Conservation (phyloP, 371 early-diverging fungal species). For the Rhizopus stolonifer region DNA sequence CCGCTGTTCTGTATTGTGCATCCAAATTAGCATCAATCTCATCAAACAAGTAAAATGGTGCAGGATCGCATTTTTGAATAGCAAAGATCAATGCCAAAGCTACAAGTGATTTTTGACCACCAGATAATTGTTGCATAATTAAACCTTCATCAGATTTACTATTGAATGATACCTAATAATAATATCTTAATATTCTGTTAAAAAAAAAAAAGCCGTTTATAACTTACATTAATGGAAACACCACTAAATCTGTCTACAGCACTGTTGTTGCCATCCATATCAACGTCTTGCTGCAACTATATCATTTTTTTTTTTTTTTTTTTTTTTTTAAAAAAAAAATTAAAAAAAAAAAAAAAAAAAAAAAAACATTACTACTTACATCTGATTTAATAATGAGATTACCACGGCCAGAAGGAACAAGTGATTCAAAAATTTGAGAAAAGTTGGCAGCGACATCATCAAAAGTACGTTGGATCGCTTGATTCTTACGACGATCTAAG, state of each 20-base stretch:
- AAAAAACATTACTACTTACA: too few species aligned
- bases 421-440: constrained; percentile 82
- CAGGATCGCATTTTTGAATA: constrained; percentile 98
- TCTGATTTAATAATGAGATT: constrained; percentile 80
- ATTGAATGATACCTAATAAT: constrained; percentile 80
- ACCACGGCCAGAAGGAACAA: constrained; percentile 91
- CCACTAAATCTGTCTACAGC: constrained; percentile 84
- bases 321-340: not conserved
- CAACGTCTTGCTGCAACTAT: constrained; percentile 38
- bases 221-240: constrained; percentile 79
- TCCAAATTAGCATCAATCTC: constrained; percentile 99
- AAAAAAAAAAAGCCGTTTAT: too few species aligned
- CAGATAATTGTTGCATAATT: constrained; percentile 95
- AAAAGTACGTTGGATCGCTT: constrained; percentile 95
- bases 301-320: not conserved
- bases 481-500: constrained; percentile 94
- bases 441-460: constrained; percentile 89
- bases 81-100: constrained; percentile 98
- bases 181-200: too few species aligned
- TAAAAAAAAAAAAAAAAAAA: too few species aligned
- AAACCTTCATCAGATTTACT: constrained; percentile 87
- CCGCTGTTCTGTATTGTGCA: constrained; percentile 91
- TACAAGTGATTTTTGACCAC: constrained; percentile 99
- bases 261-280: constrained; percentile 43
- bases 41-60: constrained; percentile 99